phyloP scores from a whole-genome alignment of 495 filamentous ascomycete species.

The Xylaria nigripes region DNA sequence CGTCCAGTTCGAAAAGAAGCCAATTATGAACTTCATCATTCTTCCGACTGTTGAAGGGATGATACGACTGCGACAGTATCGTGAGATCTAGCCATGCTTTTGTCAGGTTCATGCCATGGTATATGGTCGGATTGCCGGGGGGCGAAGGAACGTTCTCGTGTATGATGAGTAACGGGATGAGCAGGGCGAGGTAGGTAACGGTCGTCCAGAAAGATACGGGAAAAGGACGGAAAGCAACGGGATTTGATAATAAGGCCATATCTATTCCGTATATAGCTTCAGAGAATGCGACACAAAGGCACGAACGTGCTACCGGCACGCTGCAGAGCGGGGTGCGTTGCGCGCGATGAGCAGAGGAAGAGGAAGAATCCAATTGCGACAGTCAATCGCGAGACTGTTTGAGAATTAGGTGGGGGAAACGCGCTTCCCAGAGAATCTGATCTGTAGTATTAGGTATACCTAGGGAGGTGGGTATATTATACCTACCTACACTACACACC shows the following conservation, averaged over 20 bases:
- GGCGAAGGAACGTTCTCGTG: constrained; percentile 67
- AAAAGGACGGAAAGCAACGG: constrained; percentile 47
- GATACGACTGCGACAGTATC: constrained; percentile 62
- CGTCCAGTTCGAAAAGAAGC: constrained; percentile 62
- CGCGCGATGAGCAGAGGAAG: background rate
- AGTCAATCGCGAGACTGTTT: background rate
- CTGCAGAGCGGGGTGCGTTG: background rate
- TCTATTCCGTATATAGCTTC: constrained; percentile 11
- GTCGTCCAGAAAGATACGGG: constrained; percentile 67
- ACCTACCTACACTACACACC: background rate
- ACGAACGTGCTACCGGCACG: background rate
- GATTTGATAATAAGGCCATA: constrained; percentile 35
- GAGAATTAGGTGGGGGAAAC: background rate
- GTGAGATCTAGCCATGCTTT: constrained; percentile 85
- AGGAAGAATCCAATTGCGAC: background rate
- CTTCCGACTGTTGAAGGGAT: constrained; percentile 76
- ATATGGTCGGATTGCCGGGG: constrained; percentile 48
- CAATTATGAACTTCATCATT: constrained; percentile 77
- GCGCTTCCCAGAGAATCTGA: background rate
- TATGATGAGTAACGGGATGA: constrained; percentile 61
- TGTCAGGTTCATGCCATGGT: constrained; percentile 61
- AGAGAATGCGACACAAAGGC: constrained; percentile 7
- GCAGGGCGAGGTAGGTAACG: constrained; percentile 58
- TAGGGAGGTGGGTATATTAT: background rate
- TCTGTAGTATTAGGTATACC: background rate